Evolutionary conservation across 2,329 filamentous ascomycete species (phyloP).

Genomic region (Fusarium chuoi): DNA sequence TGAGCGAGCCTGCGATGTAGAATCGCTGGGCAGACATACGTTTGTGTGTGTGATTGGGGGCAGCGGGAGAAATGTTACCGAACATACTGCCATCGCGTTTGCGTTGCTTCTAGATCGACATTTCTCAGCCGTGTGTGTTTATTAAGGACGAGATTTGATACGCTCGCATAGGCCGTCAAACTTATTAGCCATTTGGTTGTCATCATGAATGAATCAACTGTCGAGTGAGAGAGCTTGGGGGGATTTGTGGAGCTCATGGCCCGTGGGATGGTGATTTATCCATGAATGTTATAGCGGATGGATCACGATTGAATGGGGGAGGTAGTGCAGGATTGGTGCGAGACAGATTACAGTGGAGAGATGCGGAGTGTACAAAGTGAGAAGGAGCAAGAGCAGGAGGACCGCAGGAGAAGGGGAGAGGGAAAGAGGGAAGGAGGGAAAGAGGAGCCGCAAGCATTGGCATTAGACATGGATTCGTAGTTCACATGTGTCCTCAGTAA

Average conservation of each 20-base stretch:
- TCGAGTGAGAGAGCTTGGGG: constrained; percentile 26
- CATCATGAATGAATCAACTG: constrained; percentile 11
- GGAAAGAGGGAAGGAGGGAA: neutral
- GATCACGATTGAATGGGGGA: constrained; percentile 33
- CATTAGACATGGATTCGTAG: constrained; percentile 5
- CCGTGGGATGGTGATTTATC: constrained; percentile 40
- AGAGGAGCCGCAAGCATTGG: neutral
- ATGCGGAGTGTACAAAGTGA: constrained; percentile 28
- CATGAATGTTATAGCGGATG: constrained; percentile 39
- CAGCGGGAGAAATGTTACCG: neutral
- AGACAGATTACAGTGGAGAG: constrained; percentile 32
- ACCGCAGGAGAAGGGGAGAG: neutral
- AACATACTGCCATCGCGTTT: neutral
- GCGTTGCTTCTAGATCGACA: neutral
- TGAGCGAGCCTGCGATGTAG: constrained; percentile 4
- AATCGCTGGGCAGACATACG: constrained; percentile 1
- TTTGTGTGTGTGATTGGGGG: constrained; percentile 9
- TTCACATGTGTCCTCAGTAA: constrained; percentile 5
- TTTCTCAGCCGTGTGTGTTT: neutral
- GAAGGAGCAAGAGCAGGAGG: constrained; percentile 22
- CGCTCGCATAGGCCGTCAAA: constrained; percentile 3
- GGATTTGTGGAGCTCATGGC: constrained; percentile 32
- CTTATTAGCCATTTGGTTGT: constrained; percentile 5
- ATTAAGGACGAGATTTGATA: constrained; percentile 11
- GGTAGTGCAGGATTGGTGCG: constrained; percentile 27